Evolutionary conservation across 1,284 basidiomycete species (phyloP), one percentile per base, ranked within the genome.

Genomic region (Cerrena zonata): DNA sequence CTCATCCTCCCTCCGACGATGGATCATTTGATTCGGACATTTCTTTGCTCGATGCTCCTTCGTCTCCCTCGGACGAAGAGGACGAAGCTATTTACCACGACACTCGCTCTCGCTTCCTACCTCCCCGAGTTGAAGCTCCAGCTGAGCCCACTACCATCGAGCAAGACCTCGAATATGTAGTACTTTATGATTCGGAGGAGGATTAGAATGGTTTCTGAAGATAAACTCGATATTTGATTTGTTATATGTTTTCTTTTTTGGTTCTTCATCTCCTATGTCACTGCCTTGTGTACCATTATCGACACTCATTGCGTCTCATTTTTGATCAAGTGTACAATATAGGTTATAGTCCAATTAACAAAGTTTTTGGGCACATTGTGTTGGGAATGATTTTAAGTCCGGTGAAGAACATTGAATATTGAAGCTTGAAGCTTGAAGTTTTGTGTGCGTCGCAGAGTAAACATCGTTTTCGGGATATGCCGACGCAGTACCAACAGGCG

Each of bases 131-230:
- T 18, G 50, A 48, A 15, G 52, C 36, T 26, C n/a, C n/a, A n/a
- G n/a, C n/a, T n/a, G n/a, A n/a, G n/a, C 53, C 49, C 19, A 48
- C 53, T 44, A 40, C 13, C 18, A 10, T 22, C 18, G 21, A 18
- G 10, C 64, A 62, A 25, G 72, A 74, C 23, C 61, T 74, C 49
- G 84, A 87, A 58, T 88, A 85, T 57, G 82, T 87, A 15, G 73
- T 88, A 53, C 61, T 88, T 49, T 87, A 84, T 57, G 86, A 86
- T 60, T 79, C 76, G 23, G 76, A 74, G 0, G 79, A 80, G 34
- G 79, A 74, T 45, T 49, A 42, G 37, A 18, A 40, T 22, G 39
- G 39, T 34, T 34, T 34, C 30, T 34, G 30, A 15, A 34, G 7
- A 34, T 7, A 7, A 15, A 7, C 30, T 15, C 30, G 15, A 34